Conservation (phyloP, 1,139 yeast genomes). For the Suhomyces coccinellae region DNA sequence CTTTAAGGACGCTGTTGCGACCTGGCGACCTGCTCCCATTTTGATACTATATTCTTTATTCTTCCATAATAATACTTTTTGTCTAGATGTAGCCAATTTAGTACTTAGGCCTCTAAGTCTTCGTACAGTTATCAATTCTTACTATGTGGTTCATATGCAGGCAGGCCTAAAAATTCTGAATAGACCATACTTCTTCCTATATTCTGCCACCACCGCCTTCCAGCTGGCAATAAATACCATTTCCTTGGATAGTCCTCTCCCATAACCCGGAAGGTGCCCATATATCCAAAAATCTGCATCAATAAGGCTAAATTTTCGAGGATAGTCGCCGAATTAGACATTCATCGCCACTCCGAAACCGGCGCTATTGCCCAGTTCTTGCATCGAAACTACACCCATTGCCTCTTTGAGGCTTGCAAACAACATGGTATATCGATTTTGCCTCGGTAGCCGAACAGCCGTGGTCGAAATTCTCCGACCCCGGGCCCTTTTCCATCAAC, state of each 20-base stretch:
- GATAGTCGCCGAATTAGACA: background rate
- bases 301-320: background rate
- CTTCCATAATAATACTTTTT: background rate
- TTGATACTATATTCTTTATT: constrained; percentile 4
- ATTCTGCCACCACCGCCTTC: no score
- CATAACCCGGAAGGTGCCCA: no score
- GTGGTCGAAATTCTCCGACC: background rate
- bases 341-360: background rate
- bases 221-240: no score
- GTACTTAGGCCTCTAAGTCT: no score
- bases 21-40: background rate
- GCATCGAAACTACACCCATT: background rate
- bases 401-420: background rate
- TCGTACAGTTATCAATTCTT: no score
- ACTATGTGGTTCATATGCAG: no score
- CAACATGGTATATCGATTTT: background rate
- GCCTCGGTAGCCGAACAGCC: background rate
- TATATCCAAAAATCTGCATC: background rate
- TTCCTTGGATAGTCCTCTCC: no score
- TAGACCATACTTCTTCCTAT: no score
- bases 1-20: constrained; percentile 3
- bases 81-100: background rate
- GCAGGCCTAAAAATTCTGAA: no score
- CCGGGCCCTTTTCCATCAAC: background rate
- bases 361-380: background rate